These are phyloP conservation scores for Myrmaecium sp. DNA, from an alignment of 2,329 filamentous ascomycete species.

Conservation along the genomic window DNA sequence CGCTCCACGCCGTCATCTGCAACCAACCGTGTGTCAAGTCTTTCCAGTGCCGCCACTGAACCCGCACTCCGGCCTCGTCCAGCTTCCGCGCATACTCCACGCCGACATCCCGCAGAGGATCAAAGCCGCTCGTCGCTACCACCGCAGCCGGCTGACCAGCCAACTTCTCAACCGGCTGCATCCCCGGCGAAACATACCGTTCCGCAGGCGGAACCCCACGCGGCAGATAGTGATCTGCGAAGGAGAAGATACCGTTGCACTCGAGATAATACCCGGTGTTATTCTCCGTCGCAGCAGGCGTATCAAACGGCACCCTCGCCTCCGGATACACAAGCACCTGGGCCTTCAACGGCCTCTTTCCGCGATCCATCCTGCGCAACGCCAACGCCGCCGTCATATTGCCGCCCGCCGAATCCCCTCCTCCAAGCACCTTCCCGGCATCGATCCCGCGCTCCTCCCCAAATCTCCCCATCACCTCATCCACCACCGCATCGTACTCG, in stretches of 20 bases:
- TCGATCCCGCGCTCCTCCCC: slow-evolving; percentile 12
- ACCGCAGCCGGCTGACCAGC: slow-evolving; percentile 10
- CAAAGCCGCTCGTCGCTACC: slow-evolving; percentile 17
- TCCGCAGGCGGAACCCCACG: slow-evolving; percentile 9
- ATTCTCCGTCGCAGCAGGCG: slow-evolving; percentile 15
- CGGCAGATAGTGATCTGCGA: slow-evolving; percentile 17
- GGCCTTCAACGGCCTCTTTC: slow-evolving; percentile 10
- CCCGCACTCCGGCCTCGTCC: slow-evolving; percentile 11
- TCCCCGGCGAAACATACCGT: slow-evolving; percentile 16
- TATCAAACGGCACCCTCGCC: slow-evolving; percentile 9
- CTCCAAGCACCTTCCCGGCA: slow-evolving; percentile 12
- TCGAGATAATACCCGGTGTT: slow-evolving; percentile 18
- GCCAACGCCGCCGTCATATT: slow-evolving; percentile 19
- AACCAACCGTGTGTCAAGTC: slow-evolving; percentile 14
- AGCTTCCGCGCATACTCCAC: slow-evolving; percentile 15
- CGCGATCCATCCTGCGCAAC: slow-evolving; percentile 12
- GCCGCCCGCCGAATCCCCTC: slow-evolving; percentile 19
- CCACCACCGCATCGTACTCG: slow-evolving; percentile 16
- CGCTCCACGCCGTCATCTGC: slow-evolving; percentile 16
- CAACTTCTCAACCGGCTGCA: slow-evolving; percentile 11
- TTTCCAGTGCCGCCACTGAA: slow-evolving; percentile 13
- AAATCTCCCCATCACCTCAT: slow-evolving; percentile 10
- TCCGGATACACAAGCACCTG: slow-evolving; percentile 21
- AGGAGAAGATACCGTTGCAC: slow-evolving; percentile 20
- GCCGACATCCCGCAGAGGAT: slow-evolving; percentile 15